Evolutionary conservation across 2,329 filamentous ascomycete species (phyloP).

Genomic region (Tolypocladium endophyticum): DNA sequence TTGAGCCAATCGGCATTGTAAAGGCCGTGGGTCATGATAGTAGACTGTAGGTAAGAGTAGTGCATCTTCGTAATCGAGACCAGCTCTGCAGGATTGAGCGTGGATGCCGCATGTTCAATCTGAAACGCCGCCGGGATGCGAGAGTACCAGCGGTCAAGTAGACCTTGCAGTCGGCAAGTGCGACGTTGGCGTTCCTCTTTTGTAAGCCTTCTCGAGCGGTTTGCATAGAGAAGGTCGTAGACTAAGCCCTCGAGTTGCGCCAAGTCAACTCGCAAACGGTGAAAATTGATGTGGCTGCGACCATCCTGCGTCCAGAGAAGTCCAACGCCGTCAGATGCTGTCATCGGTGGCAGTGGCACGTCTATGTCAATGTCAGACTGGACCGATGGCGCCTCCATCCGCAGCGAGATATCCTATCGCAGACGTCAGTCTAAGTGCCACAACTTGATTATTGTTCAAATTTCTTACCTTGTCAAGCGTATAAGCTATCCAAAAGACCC

Average conservation of each 20-base stretch:
- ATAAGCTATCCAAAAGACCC: slow-evolving; percentile 32
- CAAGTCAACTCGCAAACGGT: slow-evolving; percentile 27
- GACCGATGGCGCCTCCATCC: slow-evolving; percentile 24
- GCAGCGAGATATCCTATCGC: slow-evolving; percentile 21
- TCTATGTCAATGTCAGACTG: slow-evolving; percentile 30
- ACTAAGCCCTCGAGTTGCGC: slow-evolving; percentile 29
- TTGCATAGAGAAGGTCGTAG: slow-evolving; percentile 27
- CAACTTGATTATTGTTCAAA: no score
- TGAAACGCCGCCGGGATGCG: slow-evolving; percentile 21
- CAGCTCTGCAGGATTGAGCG: slow-evolving; percentile 16
- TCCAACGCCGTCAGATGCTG: slow-evolving; percentile 19
- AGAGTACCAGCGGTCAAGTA: slow-evolving; percentile 26
- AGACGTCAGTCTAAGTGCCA: slow-evolving; percentile 6
- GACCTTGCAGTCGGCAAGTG: slow-evolving; percentile 14
- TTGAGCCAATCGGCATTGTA: slow-evolving; percentile 27
- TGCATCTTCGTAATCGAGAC: slow-evolving; percentile 26
- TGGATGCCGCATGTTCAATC: slow-evolving; percentile 19
- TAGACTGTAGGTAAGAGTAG: slow-evolving; percentile 23
- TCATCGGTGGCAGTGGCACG: slow-evolving; percentile 21
- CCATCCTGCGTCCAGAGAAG: slow-evolving; percentile 24
- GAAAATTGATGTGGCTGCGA: slow-evolving; percentile 22
- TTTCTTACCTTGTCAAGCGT: slow-evolving; percentile 25
- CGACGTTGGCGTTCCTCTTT: slow-evolving; percentile 18
- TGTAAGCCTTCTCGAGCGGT: slow-evolving; percentile 14
- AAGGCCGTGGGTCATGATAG: slow-evolving; percentile 26